phyloP scores from a whole-genome alignment of 768 basidiomycete genomes.

The Cystofilobasidium bisporidii region DNA sequence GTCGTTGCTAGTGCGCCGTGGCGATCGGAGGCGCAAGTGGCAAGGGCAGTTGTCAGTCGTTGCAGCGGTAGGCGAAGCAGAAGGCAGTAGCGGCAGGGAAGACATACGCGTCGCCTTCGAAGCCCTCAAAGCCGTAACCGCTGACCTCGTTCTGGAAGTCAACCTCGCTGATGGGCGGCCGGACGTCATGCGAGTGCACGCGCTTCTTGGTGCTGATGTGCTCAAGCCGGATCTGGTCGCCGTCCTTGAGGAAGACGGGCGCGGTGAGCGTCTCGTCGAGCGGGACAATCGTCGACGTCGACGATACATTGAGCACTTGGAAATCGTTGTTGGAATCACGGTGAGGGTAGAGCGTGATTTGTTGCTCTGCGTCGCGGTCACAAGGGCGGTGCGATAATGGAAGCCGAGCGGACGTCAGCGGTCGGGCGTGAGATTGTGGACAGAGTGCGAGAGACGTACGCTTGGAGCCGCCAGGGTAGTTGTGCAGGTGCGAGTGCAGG shows the following conservation, averaged over 20 bases:
- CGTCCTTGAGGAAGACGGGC: constrained; percentile 50
- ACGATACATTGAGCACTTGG: constrained; percentile 69
- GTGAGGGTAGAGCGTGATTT: constrained; percentile 97
- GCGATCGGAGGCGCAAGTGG: too few species aligned
- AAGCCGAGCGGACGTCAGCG: not conserved
- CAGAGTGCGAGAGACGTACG: constrained; percentile 48
- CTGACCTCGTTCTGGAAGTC: constrained; percentile 99
- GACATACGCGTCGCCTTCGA: constrained; percentile 28
- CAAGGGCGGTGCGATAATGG: constrained; percentile 6
- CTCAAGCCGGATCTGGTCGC: constrained; percentile 65
- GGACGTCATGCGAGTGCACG: constrained; percentile 88
- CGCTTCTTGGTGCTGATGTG: constrained; percentile 73
- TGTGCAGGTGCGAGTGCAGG: constrained; percentile 84
- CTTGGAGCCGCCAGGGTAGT: constrained; percentile 79
- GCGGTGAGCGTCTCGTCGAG: not conserved
- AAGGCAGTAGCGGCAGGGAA: not conserved
- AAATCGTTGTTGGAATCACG: constrained; percentile 94
- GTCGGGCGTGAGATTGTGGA: not conserved
- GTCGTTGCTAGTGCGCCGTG: constrained; percentile 25
- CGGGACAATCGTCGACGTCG: constrained; percentile 36
- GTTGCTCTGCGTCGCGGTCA: constrained; percentile 61
- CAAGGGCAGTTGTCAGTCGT: not conserved
- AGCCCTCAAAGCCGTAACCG: constrained; percentile 74
- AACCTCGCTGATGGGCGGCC: constrained; percentile 90
- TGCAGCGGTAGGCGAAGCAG: too few species aligned